Percentiles rank a stretch among this genome's conserved stretches.
Conservation (phyloP, 805 yeast species). For the Nakazawaea siamensis region DNA sequence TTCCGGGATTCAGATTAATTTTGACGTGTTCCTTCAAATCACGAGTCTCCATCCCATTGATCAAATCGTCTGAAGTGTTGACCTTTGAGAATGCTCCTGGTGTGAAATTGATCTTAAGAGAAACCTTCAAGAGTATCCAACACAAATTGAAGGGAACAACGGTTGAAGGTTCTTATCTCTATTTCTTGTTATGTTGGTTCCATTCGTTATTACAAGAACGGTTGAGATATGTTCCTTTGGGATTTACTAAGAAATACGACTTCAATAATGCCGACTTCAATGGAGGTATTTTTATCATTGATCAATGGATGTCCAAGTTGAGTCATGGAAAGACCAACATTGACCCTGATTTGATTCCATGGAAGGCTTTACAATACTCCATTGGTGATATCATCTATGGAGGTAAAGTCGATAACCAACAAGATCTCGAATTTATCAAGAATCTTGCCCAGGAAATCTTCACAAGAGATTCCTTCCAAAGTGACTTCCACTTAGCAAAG, state of each 20-base stretch:
- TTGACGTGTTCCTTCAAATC: conserved; percentile 51
- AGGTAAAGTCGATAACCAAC: conserved; percentile 41
- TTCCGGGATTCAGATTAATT: conserved; percentile 43
- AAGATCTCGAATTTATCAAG: conserved; percentile 31
- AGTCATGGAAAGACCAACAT: conserved; percentile 25
- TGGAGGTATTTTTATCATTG: conserved; percentile 37
- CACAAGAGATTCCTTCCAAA: conserved; percentile 27
- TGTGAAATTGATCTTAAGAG: conserved; percentile 37
- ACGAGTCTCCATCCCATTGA: conserved; percentile 44
- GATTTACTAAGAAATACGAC: conserved; percentile 56
- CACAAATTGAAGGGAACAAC: conserved; percentile 18
- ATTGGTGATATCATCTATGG: conserved; percentile 57
- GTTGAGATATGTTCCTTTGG: conserved; percentile 50
- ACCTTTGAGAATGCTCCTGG: conserved; percentile 60
- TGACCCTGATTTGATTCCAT: conserved; percentile 40
- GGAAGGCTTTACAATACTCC: conserved; percentile 42
- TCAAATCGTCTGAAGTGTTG: conserved; percentile 46
- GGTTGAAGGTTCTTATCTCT: conserved; percentile 36
- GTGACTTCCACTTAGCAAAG: conserved; percentile 32
- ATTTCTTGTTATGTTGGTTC: conserved; percentile 58
- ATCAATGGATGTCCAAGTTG: conserved; percentile 26
- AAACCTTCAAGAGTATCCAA: conserved; percentile 22
- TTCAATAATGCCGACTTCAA: conserved; percentile 67
- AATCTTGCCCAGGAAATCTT: conserved; percentile 31
- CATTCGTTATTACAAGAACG: conserved; percentile 59